Percentiles rank a stretch among this genome's conserved stretches.
These are phyloP conservation scores for Mortierella sp. DNA, from an alignment of 371 early-diverging fungal genomes.

Conservation along the genomic window DNA sequence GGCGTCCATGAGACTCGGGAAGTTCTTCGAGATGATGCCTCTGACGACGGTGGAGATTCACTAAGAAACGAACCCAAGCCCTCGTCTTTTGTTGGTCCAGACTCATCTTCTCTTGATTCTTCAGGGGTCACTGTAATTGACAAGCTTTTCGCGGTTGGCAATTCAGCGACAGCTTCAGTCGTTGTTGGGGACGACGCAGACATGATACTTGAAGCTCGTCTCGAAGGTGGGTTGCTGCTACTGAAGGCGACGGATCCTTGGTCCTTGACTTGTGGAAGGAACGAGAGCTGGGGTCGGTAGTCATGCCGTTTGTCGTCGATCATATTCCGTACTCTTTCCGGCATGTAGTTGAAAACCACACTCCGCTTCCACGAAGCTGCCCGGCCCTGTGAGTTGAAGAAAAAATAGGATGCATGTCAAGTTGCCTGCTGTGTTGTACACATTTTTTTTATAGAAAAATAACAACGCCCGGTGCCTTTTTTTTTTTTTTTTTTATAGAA, in stretches of 20 bases:
- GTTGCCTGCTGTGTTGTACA: no score
- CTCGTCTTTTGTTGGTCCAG: no score
- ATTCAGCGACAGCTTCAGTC: no score
- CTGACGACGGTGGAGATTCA: conserved; percentile 1
- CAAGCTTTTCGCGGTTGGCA: no score
- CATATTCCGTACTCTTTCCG: conserved; percentile 42
- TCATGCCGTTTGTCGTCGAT: conserved; percentile 46
- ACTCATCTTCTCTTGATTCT: no score
- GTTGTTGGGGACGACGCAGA: no score
- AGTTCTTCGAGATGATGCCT: conserved; percentile 21
- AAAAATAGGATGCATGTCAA: background rate
- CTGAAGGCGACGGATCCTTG: conserved; percentile 15
- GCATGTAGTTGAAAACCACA: conserved; percentile 50
- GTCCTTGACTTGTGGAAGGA: conserved; percentile 34
- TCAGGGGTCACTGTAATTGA: no score
- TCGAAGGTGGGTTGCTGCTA: no score
- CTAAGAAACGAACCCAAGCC: background rate
- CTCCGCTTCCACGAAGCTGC: conserved; percentile 40
- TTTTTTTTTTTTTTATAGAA: background rate
- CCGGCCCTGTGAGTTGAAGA: conserved; percentile 28
- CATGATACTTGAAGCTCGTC: no score
- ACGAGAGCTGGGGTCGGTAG: conserved; percentile 43
- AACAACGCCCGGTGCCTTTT: background rate
- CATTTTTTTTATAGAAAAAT: background rate
- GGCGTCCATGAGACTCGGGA: conserved; percentile 38